A percentile compares a stretch with the other conserved stretches of the same genome.
These are phyloP conservation scores for Maudiozyma barnettii DNA, from an alignment of 805 yeast species.

Conservation along the genomic window DNA sequence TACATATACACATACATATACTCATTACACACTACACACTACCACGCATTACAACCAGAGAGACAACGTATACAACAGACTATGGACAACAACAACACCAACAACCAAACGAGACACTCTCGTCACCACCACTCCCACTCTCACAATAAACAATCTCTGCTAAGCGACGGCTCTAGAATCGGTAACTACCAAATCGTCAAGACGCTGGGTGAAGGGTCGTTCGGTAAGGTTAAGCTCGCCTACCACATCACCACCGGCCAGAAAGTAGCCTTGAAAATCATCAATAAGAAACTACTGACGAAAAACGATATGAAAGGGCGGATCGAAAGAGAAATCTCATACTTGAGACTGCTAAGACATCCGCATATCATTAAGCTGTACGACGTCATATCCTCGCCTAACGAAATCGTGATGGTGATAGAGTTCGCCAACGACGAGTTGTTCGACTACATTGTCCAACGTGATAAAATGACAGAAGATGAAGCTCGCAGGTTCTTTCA, in stretches of 20 bases:
- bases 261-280: constrained; percentile 85
- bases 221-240: constrained; percentile 90
- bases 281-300: constrained; percentile 83
- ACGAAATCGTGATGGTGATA: constrained; percentile 94
- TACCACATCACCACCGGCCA: constrained; percentile 87
- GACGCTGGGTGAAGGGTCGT: constrained; percentile 92
- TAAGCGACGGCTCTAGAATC: constrained; percentile 41
- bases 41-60: too few relatives aligned
- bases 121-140: constrained; percentile 15
- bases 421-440: constrained; percentile 95
- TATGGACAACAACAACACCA: background rate
- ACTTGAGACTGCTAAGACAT: constrained; percentile 77
- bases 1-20: background rate
- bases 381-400: constrained; percentile 90
- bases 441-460: constrained; percentile 89
- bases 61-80: background rate
- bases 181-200: constrained; percentile 91
- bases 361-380: constrained; percentile 93
- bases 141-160: constrained; percentile 2
- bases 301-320: constrained; percentile 96
- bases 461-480: constrained; percentile 84
- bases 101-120: background rate
- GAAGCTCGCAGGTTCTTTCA: constrained; percentile 92
- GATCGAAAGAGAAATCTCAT: constrained; percentile 88
- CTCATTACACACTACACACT: too few relatives aligned